These are phyloP conservation scores for Narthecium ossifragum DNA, from an alignment of 106 monocot genomes.

Conservation along the genomic window DNA sequence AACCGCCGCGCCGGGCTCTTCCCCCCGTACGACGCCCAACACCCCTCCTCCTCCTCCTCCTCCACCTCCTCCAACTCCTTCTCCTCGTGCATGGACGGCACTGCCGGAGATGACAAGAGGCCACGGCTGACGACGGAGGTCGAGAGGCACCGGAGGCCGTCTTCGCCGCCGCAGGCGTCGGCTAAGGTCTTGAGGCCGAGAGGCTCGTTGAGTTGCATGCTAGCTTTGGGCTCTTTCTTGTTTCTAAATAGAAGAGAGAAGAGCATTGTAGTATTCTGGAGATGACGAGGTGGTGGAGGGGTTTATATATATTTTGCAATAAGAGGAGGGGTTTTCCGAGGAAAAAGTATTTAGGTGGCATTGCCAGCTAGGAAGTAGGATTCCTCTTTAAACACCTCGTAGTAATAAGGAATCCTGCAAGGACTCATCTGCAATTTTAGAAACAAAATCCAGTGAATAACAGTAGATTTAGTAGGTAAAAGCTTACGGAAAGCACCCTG, in stretches of 20 bases:
- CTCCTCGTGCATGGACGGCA: background rate
- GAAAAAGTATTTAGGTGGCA: too few relatives aligned
- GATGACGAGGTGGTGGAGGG: too few relatives aligned
- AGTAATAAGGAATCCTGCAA: background rate
- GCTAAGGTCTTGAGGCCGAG: background rate
- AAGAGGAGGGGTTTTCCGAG: background rate
- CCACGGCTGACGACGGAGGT: too few relatives aligned
- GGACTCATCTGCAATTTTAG: constrained; percentile 1
- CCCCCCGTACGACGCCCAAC: constrained; percentile 19
- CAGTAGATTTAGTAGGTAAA: too few relatives aligned
- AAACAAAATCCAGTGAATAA: too few relatives aligned
- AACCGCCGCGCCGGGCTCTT: background rate
- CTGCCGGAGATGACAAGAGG: background rate
- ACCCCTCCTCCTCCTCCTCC: background rate
- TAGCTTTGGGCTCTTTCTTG: background rate
- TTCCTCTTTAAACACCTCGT: too few relatives aligned
- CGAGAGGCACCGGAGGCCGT: background rate
- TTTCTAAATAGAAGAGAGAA: too few relatives aligned
- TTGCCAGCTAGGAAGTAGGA: background rate
- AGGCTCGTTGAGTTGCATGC: background rate
- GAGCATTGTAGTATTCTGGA: too few relatives aligned
- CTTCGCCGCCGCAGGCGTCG: background rate
- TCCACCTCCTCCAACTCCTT: background rate
- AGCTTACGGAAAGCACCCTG: too few relatives aligned
- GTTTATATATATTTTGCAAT: background rate